Evolutionary conservation across 2,329 filamentous ascomycete genomes (phyloP), one percentile per base, ranked within the genome.

Genomic region (Cladophialophora chaetospira): DNA sequence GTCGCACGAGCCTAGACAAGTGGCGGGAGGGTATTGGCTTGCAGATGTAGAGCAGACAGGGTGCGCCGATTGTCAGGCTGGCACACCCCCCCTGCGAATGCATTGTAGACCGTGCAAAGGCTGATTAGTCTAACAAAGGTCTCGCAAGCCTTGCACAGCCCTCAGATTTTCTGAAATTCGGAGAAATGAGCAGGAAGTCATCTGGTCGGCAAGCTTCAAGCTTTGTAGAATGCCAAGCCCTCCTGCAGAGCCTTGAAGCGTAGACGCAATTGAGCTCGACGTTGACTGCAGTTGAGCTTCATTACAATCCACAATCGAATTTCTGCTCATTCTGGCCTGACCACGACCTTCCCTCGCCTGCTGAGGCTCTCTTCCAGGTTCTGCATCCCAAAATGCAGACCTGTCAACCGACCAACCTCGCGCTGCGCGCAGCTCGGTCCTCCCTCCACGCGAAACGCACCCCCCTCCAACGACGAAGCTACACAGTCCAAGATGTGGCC

Each of bases 401-500:
- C 56, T 55, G 61, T 49, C 62, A 62, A 53, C 51, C 62, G 26
- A 47, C 64, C 75, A 74, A 69, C 76, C 75, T 68, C 68, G 78
- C 65, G 69, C 77, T 67, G 77, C 79, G 68, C 78, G 77, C 69
- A 79, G 59, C 57, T 58, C 63, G 65, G 49, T 53, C 57, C 31
- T 60, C 61, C 25, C 3, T 51, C 1, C 40, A 43, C 21, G 35
- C 48, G 4, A 53, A 46, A 54, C 52, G 53, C 26, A 49, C 47
- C 47, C 15, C 38, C 57, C 64, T 71, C 58, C 75, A 77, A 66
- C 73, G 74, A 81, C 72, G 78, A 63, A 74, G 72, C 67, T 31
- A 42, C 23, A 44, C 42, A 28, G 68, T 85, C 63, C 89, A 91
- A 72, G 94, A 99, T 79, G 83, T 99, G 70, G 81, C 89, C 69